Evolutionary conservation across 495 filamentous ascomycete species (phyloP).

Genomic region (Xylaria nigripes): DNA sequence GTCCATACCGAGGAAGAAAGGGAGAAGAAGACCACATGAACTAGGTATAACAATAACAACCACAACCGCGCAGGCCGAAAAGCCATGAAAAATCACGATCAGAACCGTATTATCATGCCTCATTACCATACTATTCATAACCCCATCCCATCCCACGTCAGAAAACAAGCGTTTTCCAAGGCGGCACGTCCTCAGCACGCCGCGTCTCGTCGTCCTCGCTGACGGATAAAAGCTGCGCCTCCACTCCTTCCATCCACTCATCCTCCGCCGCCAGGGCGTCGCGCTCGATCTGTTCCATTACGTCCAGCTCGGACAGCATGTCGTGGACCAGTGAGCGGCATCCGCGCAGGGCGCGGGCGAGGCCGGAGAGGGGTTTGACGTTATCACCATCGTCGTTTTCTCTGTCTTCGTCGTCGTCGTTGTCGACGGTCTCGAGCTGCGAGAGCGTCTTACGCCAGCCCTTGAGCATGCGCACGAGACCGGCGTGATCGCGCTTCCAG

Average conservation of each 20-base stretch:
- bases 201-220: constrained; percentile 17
- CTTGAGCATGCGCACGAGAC: constrained; percentile 34
- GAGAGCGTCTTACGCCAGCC: constrained; percentile 32
- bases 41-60: background rate
- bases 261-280: constrained; percentile 37
- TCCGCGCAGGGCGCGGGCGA: constrained; percentile 32
- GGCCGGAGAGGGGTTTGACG: constrained; percentile 19
- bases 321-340: constrained; percentile 33
- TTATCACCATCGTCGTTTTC: background rate
- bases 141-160: background rate
- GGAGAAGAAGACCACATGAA: background rate
- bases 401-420: background rate
- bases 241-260: constrained; percentile 42
- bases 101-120: background rate
- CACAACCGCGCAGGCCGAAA: background rate
- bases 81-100: too few relatives aligned
- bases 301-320: constrained; percentile 40
- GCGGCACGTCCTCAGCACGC: constrained; percentile 14
- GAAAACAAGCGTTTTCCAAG: constrained; percentile 22
- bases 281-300: constrained; percentile 42
- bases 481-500: constrained; percentile 39
- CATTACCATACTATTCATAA: background rate
- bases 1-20: background rate
- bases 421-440: constrained; percentile 21
- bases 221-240: constrained; percentile 19